These are phyloP conservation scores for Typha latifolia DNA, from an alignment of 176 grass and related monocot species.

Conservation along the genomic window DNA sequence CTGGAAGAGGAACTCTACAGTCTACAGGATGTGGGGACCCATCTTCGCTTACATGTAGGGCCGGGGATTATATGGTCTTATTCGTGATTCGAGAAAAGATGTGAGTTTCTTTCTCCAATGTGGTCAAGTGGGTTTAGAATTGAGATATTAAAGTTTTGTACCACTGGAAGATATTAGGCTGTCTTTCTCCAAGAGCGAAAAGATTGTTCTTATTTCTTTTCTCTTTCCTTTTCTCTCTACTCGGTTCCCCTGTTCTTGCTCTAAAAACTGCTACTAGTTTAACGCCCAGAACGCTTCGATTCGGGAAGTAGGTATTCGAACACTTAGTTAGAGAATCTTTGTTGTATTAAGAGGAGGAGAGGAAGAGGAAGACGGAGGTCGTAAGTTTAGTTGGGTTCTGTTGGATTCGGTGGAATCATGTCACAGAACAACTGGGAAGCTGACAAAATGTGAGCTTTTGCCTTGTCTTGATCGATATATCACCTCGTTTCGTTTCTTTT, in stretches of 20 bases:
- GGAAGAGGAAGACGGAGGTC: neutral
- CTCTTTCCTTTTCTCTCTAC: no score
- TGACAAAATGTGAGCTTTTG: conserved; percentile 27
- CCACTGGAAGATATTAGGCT: no score
- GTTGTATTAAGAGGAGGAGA: neutral
- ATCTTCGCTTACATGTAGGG: no score
- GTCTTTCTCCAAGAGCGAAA: no score
- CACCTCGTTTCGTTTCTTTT: neutral
- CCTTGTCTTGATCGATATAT: neutral
- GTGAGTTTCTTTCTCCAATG: no score
- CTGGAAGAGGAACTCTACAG: neutral
- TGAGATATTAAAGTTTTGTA: no score
- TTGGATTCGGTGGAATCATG: conserved; percentile 26
- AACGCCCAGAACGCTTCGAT: neutral
- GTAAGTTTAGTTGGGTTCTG: neutral
- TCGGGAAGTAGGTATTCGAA: neutral
- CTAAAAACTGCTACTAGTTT: no score
- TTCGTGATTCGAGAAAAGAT: no score
- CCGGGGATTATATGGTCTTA: no score
- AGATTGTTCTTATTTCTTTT: no score
- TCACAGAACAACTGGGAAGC: conserved; percentile 37
- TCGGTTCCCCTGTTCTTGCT: no score
- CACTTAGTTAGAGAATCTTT: neutral
- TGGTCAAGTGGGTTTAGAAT: no score
- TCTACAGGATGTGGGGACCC: neutral